A percentile compares a stretch with the other conserved stretches of the same genome.
phyloP scores from a whole-genome alignment of 371 early-diverging fungal genomes.

The Rhizopus delemar region DNA sequence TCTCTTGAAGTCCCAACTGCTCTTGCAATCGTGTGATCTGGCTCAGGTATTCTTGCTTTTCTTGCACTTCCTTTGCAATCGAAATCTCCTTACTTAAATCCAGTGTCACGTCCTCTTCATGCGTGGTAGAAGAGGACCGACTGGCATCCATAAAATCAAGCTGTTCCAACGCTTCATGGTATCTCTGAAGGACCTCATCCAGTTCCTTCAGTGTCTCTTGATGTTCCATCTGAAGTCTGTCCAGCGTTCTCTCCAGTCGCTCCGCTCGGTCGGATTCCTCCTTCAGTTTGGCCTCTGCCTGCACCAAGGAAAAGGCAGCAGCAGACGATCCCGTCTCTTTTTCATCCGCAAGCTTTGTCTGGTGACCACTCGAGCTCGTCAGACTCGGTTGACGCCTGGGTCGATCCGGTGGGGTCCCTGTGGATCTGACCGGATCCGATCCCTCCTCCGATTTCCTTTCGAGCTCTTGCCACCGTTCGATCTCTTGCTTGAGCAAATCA shows the following conservation, averaged over 20 bases:
- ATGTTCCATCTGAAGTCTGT: constrained; percentile 21
- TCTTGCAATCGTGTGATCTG: constrained; percentile 24
- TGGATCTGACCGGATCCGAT: too few relatives aligned
- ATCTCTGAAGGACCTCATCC: constrained; percentile 26
- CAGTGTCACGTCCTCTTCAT: constrained; percentile 1
- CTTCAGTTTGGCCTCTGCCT: constrained; percentile 13
- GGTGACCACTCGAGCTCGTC: constrained; percentile 13
- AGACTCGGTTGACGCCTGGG: neutral
- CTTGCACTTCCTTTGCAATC: constrained; percentile 37
- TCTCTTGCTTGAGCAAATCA: constrained; percentile 24
- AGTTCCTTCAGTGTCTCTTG: constrained; percentile 26
- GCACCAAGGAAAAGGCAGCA: constrained; percentile 19
- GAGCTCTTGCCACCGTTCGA: constrained; percentile 5
- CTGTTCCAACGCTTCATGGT: constrained; percentile 26
- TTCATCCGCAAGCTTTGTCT: constrained; percentile 38
- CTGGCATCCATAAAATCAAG: constrained; percentile 20
- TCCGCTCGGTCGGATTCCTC: constrained; percentile 22
- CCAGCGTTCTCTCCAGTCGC: constrained; percentile 15
- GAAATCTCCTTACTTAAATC: constrained; percentile 41
- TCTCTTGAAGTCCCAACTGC: neutral
- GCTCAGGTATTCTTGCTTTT: constrained; percentile 11
- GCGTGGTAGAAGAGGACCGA: constrained; percentile 6
- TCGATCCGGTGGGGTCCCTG: neutral
- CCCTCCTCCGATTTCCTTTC: neutral
- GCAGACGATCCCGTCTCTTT: constrained; percentile 10